phyloP scores from a whole-genome alignment of 768 basidiomycete species.

The Brasilioporus rufonigricans region DNA sequence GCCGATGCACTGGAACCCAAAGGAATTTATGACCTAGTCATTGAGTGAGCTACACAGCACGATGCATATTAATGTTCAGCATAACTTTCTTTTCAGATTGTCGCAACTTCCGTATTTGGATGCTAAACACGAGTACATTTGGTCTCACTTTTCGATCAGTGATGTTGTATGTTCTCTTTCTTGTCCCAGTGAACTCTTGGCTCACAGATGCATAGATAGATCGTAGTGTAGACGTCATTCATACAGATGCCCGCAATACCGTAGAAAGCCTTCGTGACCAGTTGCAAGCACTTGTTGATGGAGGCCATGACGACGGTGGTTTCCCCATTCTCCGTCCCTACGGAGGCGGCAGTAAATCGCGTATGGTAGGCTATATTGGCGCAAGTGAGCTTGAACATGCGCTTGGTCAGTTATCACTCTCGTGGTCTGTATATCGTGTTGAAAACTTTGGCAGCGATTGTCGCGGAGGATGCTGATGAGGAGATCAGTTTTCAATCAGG shows the following conservation, averaged over 20 bases:
- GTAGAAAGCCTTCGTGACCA: conserved; percentile 72
- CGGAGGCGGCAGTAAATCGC: conserved; percentile 40
- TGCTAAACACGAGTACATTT: conserved; percentile 84
- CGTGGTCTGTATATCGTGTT: background rate
- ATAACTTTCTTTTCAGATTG: conserved; percentile 43
- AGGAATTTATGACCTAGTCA: conserved; percentile 96
- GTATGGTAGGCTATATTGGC: conserved; percentile 89
- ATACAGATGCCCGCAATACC: conserved; percentile 70
- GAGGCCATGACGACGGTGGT: conserved; percentile 73
- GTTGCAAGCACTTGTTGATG: conserved; percentile 53
- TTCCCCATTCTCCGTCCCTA: conserved; percentile 79
- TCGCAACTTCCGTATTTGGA: conserved; percentile 92
- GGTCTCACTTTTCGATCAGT: conserved; percentile 71
- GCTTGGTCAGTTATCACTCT: conserved; percentile 52
- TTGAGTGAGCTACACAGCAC: conserved; percentile 49
- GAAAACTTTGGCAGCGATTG: conserved; percentile 49
- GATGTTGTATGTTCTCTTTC: conserved; percentile 64
- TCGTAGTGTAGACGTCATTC: conserved; percentile 65
- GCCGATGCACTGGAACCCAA: conserved; percentile 53
- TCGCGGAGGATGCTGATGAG: conserved; percentile 71
- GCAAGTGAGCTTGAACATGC: conserved; percentile 94
- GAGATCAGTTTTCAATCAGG: conserved; percentile 62
- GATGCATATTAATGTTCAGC: background rate
- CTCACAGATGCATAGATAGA: conserved; percentile 49
- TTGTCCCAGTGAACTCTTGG: background rate